Base-by-base conservation (phyloP, 352 stramenopile species). In the Labyrinthula sp. region DNA sequence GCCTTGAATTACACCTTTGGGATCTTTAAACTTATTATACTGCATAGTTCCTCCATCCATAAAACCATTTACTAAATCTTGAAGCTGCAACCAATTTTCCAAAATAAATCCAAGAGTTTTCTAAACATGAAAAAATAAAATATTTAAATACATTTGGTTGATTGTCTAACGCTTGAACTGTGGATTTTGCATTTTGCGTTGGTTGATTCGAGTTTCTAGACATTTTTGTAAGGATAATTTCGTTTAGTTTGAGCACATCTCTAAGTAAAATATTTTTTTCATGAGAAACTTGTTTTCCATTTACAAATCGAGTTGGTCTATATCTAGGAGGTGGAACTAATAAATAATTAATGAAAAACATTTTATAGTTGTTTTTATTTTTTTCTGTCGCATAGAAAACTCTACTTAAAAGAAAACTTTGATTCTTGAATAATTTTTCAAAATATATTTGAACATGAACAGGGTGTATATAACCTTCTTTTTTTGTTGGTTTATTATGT, bases 301-400 rank as follows among this genome's bases (percentile, higher is more conserved):
- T 83, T 59, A 97, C 71, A 29, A 89, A 75, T 47, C 94, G 87
- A 0, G 89, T 82, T 14, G 91, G 91, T n/a, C 91, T 78, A 63
- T 98, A 99, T 22, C 89, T 75, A 23, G 80, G 93, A 1, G 90
- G 89, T 28, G 89, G 79, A 40, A 99, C 88, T 0, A 79, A 70
- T 36, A 99, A 72, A n/a, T 80, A 74, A 28, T 85, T 82, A 29
- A 60, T 18, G 52, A 62, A 61, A 38, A 66, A 54, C 25, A 46
- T 40, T 25, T 38, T 18, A 31, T 59, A 47, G 21, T 45, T 37
- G 4, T 49, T 45, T 12, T 17, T 21, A 17, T 56, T 40, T 7
- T 30, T 36, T 18, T 31, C 57, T 27, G 31, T 10, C 26, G 30
- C 41, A 17, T 23, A 26, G 6, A 89, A 95, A 18, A 95, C 66